A percentile compares a stretch with the other conserved stretches of the same genome.
Evolutionary conservation across 805 yeast species (phyloP).

Genomic region (Pichia occidentalis): DNA sequence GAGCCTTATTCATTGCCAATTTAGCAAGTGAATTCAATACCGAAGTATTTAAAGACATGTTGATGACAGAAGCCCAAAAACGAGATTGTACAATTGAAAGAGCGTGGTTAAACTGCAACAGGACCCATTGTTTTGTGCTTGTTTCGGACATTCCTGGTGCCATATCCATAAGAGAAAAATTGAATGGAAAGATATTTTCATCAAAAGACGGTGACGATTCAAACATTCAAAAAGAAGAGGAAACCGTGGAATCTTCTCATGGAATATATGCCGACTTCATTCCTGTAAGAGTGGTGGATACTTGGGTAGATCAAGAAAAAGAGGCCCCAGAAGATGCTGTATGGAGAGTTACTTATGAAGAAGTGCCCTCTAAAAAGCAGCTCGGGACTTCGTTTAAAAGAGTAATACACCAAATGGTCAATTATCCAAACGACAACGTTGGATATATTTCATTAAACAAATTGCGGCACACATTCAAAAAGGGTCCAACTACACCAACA

Average conservation of each 20-base stretch:
- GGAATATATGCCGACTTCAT: conserved; percentile 34
- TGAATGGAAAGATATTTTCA: conserved; percentile 35
- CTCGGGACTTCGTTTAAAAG: conserved; percentile 24
- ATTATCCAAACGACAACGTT: conserved; percentile 28
- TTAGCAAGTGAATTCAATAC: conserved; percentile 35
- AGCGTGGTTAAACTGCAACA: conserved; percentile 37
- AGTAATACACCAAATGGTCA: conserved; percentile 29
- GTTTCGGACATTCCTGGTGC: conserved; percentile 38
- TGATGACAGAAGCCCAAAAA: conserved; percentile 28
- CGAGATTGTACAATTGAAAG: conserved; percentile 31
- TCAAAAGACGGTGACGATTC: conserved; percentile 7
- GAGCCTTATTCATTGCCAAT: conserved; percentile 41
- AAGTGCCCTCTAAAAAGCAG: conserved; percentile 28
- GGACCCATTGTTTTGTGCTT: conserved; percentile 39
- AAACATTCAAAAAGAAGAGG: conserved; percentile 21
- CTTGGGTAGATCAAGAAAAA: conserved; percentile 42
- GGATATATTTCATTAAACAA: conserved; percentile 28
- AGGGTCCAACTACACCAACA: conserved; percentile 1
- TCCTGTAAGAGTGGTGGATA: conserved; percentile 39
- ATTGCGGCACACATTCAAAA: conserved; percentile 11
- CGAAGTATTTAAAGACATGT: conserved; percentile 31
- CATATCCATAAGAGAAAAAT: conserved; percentile 26
- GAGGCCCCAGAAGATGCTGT: conserved; percentile 38
- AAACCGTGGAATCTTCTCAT: too few species aligned
- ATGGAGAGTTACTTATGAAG: conserved; percentile 37